Evolutionary conservation across 306 rosid species (phyloP), one percentile per base, ranked within the genome.

Genomic region (Dalbergia oliveri): DNA sequence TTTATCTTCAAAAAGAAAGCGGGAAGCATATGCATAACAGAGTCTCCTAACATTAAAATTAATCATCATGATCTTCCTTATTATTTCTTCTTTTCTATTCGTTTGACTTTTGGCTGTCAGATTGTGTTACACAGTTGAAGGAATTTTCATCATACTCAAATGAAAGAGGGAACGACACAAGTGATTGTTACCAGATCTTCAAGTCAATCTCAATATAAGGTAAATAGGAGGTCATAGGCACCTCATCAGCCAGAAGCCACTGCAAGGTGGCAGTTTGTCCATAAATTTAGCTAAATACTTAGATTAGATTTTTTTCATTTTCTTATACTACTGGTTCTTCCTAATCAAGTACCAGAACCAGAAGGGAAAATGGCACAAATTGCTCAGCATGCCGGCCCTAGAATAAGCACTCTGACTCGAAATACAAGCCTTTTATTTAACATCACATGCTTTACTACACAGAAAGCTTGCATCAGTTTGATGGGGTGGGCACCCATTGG

Each of bases 1-100:
- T 62, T 67, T 60, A 72, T 72, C 80, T 76, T 50, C 47, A 64
- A 72, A 68, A 26, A 35, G 13, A 79, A 35, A 51, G 41, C 0
- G 8, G 39, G 63, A 83, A 60, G 61, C 77, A 50, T 66, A 39
- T 16, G 41, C 72, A 75, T 76, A 76, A 76, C 85, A 79, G 84
- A 82, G 77, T 23, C 66, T 66, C 66, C 60, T 59, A 51, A 47
- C 44, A 70, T 41, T 19, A 65, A 79, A 49, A 19, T 70, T 45
- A 76, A 66, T 70, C 64, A 83, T 33, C 35, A 47, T n/a, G 65
- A 66, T 33, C 16, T 14, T 23, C 31, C 69, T 39, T 11, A n/a
- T 51, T 23, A 49, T 44, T 62, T 3, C 13, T 31, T 66, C 71
- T 67, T 58, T 58, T 49, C 14, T 58, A 69, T 65, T 54, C 64